A percentile compares a stretch with the other conserved stretches of the same genome.
These are phyloP conservation scores for Nannizziopsis arthrosporioides DNA, from an alignment of 2,329 filamentous ascomycete species.

Conservation along the genomic window DNA sequence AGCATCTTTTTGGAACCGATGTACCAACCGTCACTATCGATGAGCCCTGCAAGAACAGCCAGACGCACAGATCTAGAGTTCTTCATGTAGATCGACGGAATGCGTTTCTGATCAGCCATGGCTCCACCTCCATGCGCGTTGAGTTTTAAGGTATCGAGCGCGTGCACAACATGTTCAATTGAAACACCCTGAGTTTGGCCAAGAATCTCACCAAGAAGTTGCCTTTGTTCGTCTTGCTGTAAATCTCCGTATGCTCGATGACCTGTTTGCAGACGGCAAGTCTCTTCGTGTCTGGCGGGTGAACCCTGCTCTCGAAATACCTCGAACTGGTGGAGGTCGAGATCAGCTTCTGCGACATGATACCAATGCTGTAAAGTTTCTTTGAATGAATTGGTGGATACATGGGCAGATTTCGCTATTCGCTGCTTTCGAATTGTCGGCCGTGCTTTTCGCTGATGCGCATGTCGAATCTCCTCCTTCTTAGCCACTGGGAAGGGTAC, in stretches of 20 bases:
- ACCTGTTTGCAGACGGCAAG: conserved; percentile 9
- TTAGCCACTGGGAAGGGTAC: neutral
- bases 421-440: conserved; percentile 8
- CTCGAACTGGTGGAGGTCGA: neutral
- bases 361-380: neutral
- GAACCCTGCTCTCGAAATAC: neutral
- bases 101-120: conserved; percentile 6
- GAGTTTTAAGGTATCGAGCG: conserved; percentile 4
- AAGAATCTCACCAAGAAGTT: conserved; percentile 12
- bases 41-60: conserved; percentile 12
- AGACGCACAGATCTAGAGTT: conserved; percentile 15
- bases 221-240: conserved; percentile 8
- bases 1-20: conserved; percentile 11
- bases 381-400: neutral
- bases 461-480: neutral
- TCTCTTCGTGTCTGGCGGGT: neutral
- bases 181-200: conserved; percentile 2
- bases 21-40: conserved; percentile 13
- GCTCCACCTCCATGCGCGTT: neutral
- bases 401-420: neutral
- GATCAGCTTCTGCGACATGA: neutral
- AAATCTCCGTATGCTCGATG: conserved; percentile 14
- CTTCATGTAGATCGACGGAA: conserved; percentile 14
- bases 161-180: conserved; percentile 10
- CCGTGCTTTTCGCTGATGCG: neutral